Conservation (phyloP, 2,329 filamentous ascomycete genomes). For the Fusarium nisikadoi region DNA sequence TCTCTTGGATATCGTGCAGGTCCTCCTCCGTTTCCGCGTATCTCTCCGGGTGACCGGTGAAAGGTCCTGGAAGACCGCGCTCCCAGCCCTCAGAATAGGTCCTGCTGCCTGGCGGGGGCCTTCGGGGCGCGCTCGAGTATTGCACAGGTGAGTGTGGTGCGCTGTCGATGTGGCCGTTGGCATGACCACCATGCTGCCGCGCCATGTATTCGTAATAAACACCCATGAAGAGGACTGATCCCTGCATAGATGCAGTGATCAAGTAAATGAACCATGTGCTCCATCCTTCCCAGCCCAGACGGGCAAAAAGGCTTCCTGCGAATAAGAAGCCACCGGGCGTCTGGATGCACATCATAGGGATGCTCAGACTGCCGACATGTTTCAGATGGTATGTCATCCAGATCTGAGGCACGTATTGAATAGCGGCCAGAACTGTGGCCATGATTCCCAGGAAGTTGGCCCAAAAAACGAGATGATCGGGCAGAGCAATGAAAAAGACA, state of each 20-base stretch:
- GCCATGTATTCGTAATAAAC: conserved; percentile 75
- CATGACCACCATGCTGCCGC: conserved; percentile 47
- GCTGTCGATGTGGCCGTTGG: conserved; percentile 38
- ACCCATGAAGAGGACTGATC: conserved; percentile 80
- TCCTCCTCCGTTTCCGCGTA: conserved; percentile 64
- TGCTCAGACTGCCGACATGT: conserved; percentile 89
- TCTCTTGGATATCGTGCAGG: conserved; percentile 60
- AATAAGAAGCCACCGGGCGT: conserved; percentile 93
- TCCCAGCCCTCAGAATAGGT: conserved; percentile 64
- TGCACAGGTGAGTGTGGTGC: conserved; percentile 45
- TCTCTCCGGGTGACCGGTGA: conserved; percentile 62
- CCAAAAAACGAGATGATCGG: conserved; percentile 76
- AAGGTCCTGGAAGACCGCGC: conserved; percentile 61
- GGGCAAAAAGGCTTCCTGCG: conserved; percentile 81
- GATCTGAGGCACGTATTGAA: conserved; percentile 97
- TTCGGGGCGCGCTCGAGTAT: conserved; percentile 43
- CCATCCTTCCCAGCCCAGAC: conserved; percentile 87
- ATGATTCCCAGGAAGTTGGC: conserved; percentile 86
- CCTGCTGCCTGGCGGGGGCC: conserved; percentile 52
- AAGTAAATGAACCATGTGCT: conserved; percentile 95
- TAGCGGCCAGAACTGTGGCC: conserved; percentile 79
- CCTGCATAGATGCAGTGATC: conserved; percentile 87
- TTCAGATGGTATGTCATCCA: conserved; percentile 88
- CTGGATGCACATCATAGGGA: conserved; percentile 98
- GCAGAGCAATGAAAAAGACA: conserved; percentile 72